Evolutionary conservation across 169 alveolate genomes (phyloP), one percentile per base, ranked within the genome.

Genomic region (Eimeria brunetti): DNA sequence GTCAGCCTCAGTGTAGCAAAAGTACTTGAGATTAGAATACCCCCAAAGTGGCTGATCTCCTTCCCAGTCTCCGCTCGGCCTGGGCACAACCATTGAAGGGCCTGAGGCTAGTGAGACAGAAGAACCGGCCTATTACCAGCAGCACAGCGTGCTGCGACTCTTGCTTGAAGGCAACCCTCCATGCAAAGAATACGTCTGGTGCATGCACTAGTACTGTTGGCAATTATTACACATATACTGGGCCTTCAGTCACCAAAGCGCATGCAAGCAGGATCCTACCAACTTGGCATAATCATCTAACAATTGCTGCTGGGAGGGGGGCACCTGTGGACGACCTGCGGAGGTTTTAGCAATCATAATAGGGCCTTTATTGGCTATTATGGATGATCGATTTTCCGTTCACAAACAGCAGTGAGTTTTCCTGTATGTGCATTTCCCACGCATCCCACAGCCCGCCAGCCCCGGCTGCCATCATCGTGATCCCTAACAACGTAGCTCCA

Each of bases 361-460:
- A 0, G 33, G 6, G 69, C 6, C 14, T 60, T 60, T 60, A 60
- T 14, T 60, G 20, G 30, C 30, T 60, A 60, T 60, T 60, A 1
- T 16, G 69, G 30, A 24, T 30, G 11, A 24, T 24, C 7, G 33
- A 18, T 16, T 60, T 60, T 60, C 69, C 7, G 69, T 60, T 14
- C 11, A 7, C 69, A 24, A 60, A 6, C 6, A 11, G 69, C 69
- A 60, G 2, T 24, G 11, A 22, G 11, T 60, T 24, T 22, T 20
- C 30, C 69, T 60, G 22, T 5, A 20, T 18, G 30, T 33, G 69
- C 33, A 33, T 60, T 60, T 14, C 69, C 69, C 33, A 7, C 69
- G 30, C 46, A 18, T 22, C 69, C 14, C 2, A 44, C 76, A 67
- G 76, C 76, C 80, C 83, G 83, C 56, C 83, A 73, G 83, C 83